Evolutionary conservation across 805 yeast species (phyloP).

Genomic region (Candida qinlingensis): DNA sequence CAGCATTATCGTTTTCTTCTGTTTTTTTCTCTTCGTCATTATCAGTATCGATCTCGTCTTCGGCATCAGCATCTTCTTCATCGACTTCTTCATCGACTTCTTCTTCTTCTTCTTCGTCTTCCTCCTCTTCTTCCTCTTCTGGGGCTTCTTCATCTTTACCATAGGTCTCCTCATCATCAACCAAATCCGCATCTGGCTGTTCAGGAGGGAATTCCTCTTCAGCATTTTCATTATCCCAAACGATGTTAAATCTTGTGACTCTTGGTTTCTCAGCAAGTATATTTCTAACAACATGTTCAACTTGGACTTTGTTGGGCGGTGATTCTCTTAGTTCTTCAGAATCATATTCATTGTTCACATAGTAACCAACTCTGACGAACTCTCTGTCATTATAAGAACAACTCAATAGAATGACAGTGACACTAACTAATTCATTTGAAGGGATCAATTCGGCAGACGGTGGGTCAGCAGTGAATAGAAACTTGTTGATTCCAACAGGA

Average conservation of each 20-base stretch:
- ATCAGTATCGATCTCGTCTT: conserved; percentile 29
- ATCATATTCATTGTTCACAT: conserved; percentile 95
- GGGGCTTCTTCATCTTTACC: conserved; percentile 50
- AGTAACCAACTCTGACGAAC: conserved; percentile 95
- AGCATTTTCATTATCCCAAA: conserved; percentile 82
- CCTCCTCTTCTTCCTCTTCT: conserved; percentile 41
- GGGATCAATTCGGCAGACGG: conserved; percentile 96
- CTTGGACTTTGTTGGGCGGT: conserved; percentile 91
- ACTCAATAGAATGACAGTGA: conserved; percentile 87
- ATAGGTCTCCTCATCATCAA: conserved; percentile 57
- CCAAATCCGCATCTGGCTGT: conserved; percentile 58
- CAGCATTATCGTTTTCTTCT: conserved; percentile 11
- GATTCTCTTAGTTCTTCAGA: conserved; percentile 87
- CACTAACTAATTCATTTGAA: conserved; percentile 90
- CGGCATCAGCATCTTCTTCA: conserved; percentile 38
- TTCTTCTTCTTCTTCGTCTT: conserved; percentile 41
- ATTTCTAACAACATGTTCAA: conserved; percentile 90
- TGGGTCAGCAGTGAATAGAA: conserved; percentile 90
- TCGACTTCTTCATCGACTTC: conserved; percentile 39
- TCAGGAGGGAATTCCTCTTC: conserved; percentile 75
- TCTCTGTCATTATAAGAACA: conserved; percentile 93
- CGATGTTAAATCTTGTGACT: conserved; percentile 93
- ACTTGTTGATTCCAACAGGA: conserved; percentile 94
- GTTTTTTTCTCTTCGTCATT: conserved; percentile 11
- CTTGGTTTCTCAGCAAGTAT: conserved; percentile 96